These are phyloP conservation scores for Silybum marianum DNA, from an alignment of 129 eudicot genomes.

Conservation along the genomic window DNA sequence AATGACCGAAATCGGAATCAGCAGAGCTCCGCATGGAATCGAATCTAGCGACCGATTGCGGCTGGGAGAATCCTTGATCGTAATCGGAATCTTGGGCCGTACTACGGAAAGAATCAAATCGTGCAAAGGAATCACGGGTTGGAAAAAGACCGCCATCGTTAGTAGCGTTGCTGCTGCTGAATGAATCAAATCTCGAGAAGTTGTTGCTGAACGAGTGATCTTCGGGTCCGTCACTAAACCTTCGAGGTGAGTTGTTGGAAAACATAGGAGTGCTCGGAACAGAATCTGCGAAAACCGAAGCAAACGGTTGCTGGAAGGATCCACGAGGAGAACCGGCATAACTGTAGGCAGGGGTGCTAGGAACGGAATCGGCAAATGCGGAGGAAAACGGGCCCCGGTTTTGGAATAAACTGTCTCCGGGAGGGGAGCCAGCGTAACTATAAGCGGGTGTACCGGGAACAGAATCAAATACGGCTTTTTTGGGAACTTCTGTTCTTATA, in stretches of 20 bases:
- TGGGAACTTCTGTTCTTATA: constrained; percentile 58
- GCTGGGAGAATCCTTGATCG: constrained; percentile 40
- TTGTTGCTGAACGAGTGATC: constrained; percentile 58
- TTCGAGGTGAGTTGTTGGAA: constrained; percentile 51
- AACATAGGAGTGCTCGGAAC: constrained; percentile 77
- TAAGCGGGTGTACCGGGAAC: constrained; percentile 77
- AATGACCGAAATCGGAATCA: constrained; percentile 62
- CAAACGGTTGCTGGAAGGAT: constrained; percentile 43
- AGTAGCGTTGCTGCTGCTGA: constrained; percentile 28
- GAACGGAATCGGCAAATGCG: constrained; percentile 78
- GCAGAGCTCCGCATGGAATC: constrained; percentile 61
- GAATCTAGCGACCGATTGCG: constrained; percentile 47
- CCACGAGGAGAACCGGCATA: constrained; percentile 46
- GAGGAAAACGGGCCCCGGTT: constrained; percentile 57
- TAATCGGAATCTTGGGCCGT: constrained; percentile 56
- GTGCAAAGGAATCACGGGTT: constrained; percentile 49
- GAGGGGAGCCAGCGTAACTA: constrained; percentile 42
- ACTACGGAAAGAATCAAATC: constrained; percentile 77
- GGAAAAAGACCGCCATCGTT: constrained; percentile 52
- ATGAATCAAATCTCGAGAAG: constrained; percentile 52
- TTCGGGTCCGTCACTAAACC: constrained; percentile 48
- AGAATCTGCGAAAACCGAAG: constrained; percentile 58
- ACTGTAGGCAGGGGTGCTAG: constrained; percentile 72
- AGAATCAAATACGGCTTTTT: constrained; percentile 61
- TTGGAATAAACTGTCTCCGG: constrained; percentile 50